A percentile compares a stretch with the other conserved stretches of the same genome.
Conservation (phyloP, 2,329 filamentous ascomycete genomes). For the Fusarium dimerum region DNA sequence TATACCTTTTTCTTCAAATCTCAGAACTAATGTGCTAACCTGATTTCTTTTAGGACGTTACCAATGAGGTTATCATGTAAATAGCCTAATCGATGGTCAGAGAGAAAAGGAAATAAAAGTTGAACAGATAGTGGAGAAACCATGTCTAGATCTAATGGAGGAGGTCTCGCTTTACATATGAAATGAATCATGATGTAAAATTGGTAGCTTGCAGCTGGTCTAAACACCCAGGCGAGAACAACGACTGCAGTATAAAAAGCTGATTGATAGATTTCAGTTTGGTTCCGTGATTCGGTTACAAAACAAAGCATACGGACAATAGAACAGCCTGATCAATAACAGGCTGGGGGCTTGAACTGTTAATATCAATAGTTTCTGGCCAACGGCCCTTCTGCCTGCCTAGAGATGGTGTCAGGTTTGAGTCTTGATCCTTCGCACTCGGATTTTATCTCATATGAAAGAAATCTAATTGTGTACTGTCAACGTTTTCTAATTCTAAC, state of each 20-base stretch:
- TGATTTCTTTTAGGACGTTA: constrained; percentile 65
- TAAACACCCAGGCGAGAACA: background rate
- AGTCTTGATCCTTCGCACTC: too few relatives aligned
- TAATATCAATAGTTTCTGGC: too few relatives aligned
- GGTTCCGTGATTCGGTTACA: background rate
- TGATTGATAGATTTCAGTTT: background rate
- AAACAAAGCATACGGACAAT: background rate
- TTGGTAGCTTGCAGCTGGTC: background rate
- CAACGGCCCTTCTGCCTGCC: too few relatives aligned
- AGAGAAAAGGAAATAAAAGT: constrained; percentile 8
- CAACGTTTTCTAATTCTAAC: background rate
- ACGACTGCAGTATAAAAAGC: background rate
- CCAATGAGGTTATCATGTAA: constrained; percentile 91
- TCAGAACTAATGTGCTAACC: constrained; percentile 26
- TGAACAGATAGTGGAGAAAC: constrained; percentile 8
- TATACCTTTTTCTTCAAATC: background rate
- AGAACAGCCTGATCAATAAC: background rate
- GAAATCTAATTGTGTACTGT: too few relatives aligned
- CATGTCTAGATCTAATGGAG: constrained; percentile 18
- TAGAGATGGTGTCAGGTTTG: too few relatives aligned
- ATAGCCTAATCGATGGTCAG: constrained; percentile 3
- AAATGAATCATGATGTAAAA: constrained; percentile 9
- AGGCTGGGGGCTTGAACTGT: too few relatives aligned
- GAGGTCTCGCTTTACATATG: constrained; percentile 8
- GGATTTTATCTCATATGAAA: too few relatives aligned